Evolutionary conservation across 345 rosid species (phyloP).

Genomic region (Mercurialis annua): DNA sequence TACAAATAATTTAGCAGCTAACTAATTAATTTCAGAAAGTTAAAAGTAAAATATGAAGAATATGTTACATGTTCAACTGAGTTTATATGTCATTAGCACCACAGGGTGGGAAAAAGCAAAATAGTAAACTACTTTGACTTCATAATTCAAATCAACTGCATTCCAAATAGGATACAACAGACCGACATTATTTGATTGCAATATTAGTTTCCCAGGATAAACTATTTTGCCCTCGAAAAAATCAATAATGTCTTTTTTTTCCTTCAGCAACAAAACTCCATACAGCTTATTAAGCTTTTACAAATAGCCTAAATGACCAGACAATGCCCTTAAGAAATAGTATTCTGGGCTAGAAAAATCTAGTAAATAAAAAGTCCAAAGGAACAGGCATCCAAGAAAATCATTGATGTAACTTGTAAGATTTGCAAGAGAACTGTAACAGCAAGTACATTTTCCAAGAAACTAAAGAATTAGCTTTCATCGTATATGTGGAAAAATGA

Average conservation of each 20-base stretch:
- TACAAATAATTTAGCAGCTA: neutral
- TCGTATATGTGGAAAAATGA: neutral
- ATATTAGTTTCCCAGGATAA: no score
- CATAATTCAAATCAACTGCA: neutral
- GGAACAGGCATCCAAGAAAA: neutral
- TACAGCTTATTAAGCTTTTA: no score
- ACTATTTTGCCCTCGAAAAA: no score
- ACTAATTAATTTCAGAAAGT: neutral
- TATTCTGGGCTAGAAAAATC: no score
- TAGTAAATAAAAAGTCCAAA: neutral
- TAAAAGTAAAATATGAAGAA: neutral
- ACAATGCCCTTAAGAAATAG: no score
- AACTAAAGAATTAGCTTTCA: no score
- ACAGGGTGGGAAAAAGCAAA: neutral
- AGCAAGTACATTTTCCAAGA: no score
- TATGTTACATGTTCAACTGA: neutral
- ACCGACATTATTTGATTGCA: no score
- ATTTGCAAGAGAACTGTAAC: neutral
- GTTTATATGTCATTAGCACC: neutral
- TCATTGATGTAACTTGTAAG: neutral
- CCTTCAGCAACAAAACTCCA: no score
- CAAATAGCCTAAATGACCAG: no score
- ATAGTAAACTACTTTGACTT: neutral
- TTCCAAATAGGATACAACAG: neutral
- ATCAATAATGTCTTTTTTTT: no score